phyloP scores from a whole-genome alignment of 2,329 filamentous ascomycete species.

The Diaporthe velutina region DNA sequence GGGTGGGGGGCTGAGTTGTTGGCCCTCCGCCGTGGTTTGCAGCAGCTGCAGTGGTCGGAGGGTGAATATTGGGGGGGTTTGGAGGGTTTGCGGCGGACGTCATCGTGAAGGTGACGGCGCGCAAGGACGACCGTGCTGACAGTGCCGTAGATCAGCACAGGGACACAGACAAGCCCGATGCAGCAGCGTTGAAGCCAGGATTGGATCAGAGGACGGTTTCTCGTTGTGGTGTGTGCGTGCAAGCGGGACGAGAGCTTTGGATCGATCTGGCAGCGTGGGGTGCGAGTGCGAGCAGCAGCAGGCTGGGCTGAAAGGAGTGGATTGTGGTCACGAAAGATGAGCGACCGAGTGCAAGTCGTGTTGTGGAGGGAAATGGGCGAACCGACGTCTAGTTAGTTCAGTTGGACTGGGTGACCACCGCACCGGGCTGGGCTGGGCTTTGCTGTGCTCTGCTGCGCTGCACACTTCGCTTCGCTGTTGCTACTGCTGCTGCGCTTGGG shows the following conservation, averaged over 20 bases:
- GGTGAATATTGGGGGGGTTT: constrained; percentile 35
- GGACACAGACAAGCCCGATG: constrained; percentile 25
- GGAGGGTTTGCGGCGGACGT: constrained; percentile 39
- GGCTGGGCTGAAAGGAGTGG: constrained; percentile 24
- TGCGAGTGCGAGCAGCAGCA: constrained; percentile 27
- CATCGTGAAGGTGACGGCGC: constrained; percentile 40
- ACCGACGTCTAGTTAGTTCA: constrained; percentile 17
- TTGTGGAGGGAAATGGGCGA: constrained; percentile 30
- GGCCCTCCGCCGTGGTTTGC: constrained; percentile 27
- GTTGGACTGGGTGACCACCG: neutral
- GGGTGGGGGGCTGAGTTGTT: constrained; percentile 34
- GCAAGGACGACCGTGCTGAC: constrained; percentile 36
- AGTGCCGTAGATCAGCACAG: constrained; percentile 31
- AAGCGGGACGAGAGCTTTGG: neutral
- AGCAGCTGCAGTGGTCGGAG: constrained; percentile 30
- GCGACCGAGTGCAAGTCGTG: constrained; percentile 28
- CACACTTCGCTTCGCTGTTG: neutral
- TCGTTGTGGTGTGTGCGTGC: neutral
- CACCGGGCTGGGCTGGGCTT: constrained; percentile 14
- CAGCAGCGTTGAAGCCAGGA: constrained; percentile 18
- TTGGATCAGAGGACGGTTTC: constrained; percentile 18
- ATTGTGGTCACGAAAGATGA: constrained; percentile 36
- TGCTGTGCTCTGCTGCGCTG: constrained; percentile 2
- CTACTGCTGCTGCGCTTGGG: constrained; percentile 9
- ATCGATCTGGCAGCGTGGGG: constrained; percentile 9